Evolutionary conservation across 2,329 filamentous ascomycete genomes (phyloP), one percentile per base, ranked within the genome.

Genomic region (Penicillium sp.): DNA sequence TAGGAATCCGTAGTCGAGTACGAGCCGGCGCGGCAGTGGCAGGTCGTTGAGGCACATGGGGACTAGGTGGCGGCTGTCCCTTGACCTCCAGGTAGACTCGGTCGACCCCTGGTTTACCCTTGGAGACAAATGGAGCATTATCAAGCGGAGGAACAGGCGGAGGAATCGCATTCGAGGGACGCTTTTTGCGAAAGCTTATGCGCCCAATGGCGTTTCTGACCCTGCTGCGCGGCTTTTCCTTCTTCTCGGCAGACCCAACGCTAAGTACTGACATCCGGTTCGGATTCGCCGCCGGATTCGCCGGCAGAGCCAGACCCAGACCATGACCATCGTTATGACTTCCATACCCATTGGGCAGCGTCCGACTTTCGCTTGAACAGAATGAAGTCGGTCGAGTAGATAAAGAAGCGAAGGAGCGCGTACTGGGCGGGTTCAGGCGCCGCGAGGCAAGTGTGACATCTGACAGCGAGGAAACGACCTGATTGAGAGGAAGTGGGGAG

Each of bases 361-460:
- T 34, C 14, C 56, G 63, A 26, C 61, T 65, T 42, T 70, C 67
- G 35, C 50, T 65, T 3, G 66, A 69, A 47, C 64, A 66, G 43
- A 60, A 69, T 3, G 67, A 69, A 4, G 68, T 69, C 8, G 67
- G 69, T 14, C 67, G 64, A 6, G 68, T 71, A 5, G 68, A 71
- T 5, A 65, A 52, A 6, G 69, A 71, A 18, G 62, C 61, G 22
- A 68, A 54, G 31, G 69, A 72, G 31, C 67, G 66, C 20, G 62
- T 57, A 51, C 68, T 70, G 4, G 61, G 58, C 3, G 59, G 56
- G 47, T 66, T 60, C 18, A 51, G 46, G 22, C 54, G 58, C 34
- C 60, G 56, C 27, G 63, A 64, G 28, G 60, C 54, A 36, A 69
- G 35, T 40, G 65, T 63, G 42, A 65, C 58, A 26, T 65, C 59